Evolutionary conservation across 1,284 basidiomycete species (phyloP).

Genomic region (Rhodofomes roseus): DNA sequence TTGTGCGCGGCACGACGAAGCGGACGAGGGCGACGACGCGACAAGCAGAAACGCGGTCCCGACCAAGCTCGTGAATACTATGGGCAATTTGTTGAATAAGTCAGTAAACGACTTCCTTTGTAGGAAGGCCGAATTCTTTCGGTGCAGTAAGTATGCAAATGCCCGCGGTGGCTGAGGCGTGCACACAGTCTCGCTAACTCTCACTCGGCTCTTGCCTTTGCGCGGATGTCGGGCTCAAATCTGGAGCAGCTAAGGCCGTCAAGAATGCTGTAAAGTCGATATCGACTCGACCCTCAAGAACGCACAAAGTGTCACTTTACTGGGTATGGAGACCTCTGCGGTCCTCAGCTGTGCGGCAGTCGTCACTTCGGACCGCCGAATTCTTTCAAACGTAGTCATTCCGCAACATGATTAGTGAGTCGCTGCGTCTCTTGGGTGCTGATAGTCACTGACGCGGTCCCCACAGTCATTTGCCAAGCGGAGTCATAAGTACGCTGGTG

Average conservation of each 20-base stretch:
- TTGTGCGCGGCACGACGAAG: not conserved
- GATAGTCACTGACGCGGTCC: not conserved
- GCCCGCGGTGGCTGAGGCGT: too few relatives aligned
- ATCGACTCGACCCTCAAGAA: not conserved
- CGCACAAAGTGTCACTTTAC: slow-evolving; percentile 53
- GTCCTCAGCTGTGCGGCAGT: slow-evolving; percentile 90
- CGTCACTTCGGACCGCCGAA: slow-evolving; percentile 60
- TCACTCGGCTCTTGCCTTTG: too few relatives aligned
- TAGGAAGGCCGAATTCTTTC: too few relatives aligned
- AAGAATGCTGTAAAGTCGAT: too few relatives aligned
- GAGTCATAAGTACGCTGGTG: slow-evolving; percentile 81
- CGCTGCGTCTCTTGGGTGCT: not conserved
- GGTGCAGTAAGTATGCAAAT: too few relatives aligned
- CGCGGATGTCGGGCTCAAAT: too few relatives aligned
- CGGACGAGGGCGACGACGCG: not conserved
- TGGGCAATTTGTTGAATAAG: too few relatives aligned
- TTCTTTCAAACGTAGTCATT: slow-evolving; percentile 81
- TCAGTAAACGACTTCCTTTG: too few relatives aligned
- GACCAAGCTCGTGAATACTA: not conserved
- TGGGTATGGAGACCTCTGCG: slow-evolving; percentile 82
- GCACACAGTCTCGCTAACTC: too few relatives aligned
- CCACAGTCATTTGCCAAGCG: slow-evolving; percentile 59
- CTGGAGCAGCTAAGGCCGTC: too few relatives aligned
- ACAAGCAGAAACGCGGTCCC: too few relatives aligned
- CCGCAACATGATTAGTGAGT: slow-evolving; percentile 68